Percentiles rank a stretch among this genome's conserved stretches.
These are phyloP conservation scores for Lactuca sativa DNA, from an alignment of 129 eudicot genomes.

Conservation along the genomic window DNA sequence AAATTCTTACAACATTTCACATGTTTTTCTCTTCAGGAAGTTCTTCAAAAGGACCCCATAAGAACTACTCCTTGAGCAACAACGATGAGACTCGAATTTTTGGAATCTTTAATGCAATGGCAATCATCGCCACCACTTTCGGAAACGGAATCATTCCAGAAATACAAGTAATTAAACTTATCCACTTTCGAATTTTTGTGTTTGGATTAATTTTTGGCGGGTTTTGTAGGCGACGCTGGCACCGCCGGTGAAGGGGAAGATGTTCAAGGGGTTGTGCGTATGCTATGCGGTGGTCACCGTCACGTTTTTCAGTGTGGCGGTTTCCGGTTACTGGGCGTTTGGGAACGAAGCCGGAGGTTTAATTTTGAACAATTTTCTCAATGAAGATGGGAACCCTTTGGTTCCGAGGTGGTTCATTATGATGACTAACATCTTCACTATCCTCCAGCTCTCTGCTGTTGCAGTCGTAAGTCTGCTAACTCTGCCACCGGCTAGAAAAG, in stretches of 20 bases:
- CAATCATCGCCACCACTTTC: conserved; percentile 86
- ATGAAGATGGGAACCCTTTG: conserved; percentile 44
- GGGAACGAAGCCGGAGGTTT: conserved; percentile 66
- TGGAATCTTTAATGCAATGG: conserved; percentile 78
- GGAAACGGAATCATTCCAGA: conserved; percentile 98
- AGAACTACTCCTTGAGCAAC: conserved; percentile 55
- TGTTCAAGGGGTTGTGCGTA: conserved; percentile 84
- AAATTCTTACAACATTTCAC: neutral
- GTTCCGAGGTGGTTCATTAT: conserved; percentile 77
- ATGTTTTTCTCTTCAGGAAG: conserved; percentile 35
- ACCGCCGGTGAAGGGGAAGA: conserved; percentile 93
- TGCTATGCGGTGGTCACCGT: conserved; percentile 61
- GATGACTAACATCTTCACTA: conserved; percentile 68
- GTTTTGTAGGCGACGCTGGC: conserved; percentile 80
- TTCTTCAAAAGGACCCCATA: conserved; percentile 66
- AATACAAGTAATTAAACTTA: conserved; percentile 57
- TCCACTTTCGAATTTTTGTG: neutral
- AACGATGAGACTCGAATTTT: conserved; percentile 50
- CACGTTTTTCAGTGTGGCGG: conserved; percentile 75
- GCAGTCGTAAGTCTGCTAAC: conserved; percentile 56
- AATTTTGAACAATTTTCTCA: conserved; percentile 64
- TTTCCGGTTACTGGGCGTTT: conserved; percentile 96
- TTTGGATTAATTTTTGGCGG: neutral
- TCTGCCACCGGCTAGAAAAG: neutral
- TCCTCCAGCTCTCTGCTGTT: conserved; percentile 91